Conservation (phyloP, 768 basidiomycete genomes). For the Termitomyces sp. region DNA sequence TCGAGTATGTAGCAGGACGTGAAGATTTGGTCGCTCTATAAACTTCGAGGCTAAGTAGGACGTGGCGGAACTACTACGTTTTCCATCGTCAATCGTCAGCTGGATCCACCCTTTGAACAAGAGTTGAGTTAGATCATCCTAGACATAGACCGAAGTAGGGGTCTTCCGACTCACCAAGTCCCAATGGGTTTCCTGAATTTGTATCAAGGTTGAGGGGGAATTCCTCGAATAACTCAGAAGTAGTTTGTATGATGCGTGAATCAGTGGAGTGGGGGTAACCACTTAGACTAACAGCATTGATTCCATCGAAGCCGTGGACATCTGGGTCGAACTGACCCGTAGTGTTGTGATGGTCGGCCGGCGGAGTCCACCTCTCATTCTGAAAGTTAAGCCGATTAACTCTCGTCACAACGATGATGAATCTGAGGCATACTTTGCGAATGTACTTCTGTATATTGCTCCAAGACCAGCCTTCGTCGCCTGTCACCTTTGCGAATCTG, state of each 20-base stretch:
- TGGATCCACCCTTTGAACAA: slow-evolving; percentile 13
- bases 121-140: not conserved
- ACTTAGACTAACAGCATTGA: slow-evolving; percentile 21
- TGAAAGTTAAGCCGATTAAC: not conserved
- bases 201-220: slow-evolving; percentile 37
- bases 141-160: not conserved
- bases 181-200: slow-evolving; percentile 36
- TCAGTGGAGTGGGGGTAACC: slow-evolving; percentile 22
- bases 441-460: slow-evolving; percentile 11
- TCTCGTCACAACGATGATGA: too few species aligned
- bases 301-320: slow-evolving; percentile 20
- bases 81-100: slow-evolving; percentile 9
- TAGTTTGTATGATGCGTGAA: slow-evolving; percentile 26
- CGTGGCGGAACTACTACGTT: slow-evolving; percentile 6
- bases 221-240: slow-evolving; percentile 25
- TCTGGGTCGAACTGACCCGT: slow-evolving; percentile 23
- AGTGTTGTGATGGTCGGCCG: slow-evolving; percentile 16
- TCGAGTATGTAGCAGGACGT: slow-evolving; percentile 20
- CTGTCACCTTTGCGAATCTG: slow-evolving; percentile 18
- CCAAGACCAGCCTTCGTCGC: slow-evolving; percentile 27
- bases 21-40: slow-evolving; percentile 19
- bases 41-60: slow-evolving; percentile 16
- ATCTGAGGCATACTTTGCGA: not conserved
- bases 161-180: slow-evolving; percentile 27
- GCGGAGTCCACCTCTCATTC: slow-evolving; percentile 23